Percentiles rank a stretch among this genome's conserved stretches.
phyloP scores from a whole-genome alignment of 78 protist genomes.

The Pelomyxa schiedti region DNA sequence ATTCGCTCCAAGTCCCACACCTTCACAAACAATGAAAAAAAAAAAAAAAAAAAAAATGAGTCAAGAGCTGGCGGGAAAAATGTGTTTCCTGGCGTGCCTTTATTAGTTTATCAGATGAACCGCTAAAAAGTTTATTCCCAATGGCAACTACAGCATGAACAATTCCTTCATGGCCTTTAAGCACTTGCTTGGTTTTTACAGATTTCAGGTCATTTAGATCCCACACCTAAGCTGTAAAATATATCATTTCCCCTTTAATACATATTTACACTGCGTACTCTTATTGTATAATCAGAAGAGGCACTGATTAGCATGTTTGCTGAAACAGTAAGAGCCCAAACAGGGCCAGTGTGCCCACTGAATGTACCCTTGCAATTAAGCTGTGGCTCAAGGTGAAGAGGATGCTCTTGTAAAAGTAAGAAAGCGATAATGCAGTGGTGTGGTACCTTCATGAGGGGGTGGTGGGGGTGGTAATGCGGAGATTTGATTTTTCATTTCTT shows the following conservation, averaged over 20 bases:
- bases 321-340: conserved; percentile 42
- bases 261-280: not conserved
- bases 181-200: conserved; percentile 6
- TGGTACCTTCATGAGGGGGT: too few relatives aligned
- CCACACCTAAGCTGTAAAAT: conserved; percentile 31
- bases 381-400: too few relatives aligned
- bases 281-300: conserved; percentile 18
- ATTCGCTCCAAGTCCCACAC: conserved; percentile 39
- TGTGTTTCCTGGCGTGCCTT: not conserved
- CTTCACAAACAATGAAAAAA: not conserved
- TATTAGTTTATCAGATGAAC: conserved; percentile 37
- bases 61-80: not conserved
- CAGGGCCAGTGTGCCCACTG: conserved; percentile 43
- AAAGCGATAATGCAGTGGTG: too few relatives aligned
- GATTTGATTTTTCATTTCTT: conserved; percentile 13
- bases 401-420: too few relatives aligned
- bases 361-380: conserved; percentile 46
- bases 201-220: conserved; percentile 18
- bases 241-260: not conserved
- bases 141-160: conserved; percentile 37
- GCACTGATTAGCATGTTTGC: conserved; percentile 29
- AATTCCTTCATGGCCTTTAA: conserved; percentile 39
- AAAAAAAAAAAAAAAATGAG: not conserved
- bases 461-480: conserved; percentile 3
- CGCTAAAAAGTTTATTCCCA: conserved; percentile 27